These are phyloP conservation scores for Chlamydomonas sphaeroides DNA, from an alignment of 139 green algal genomes.

Conservation along the genomic window DNA sequence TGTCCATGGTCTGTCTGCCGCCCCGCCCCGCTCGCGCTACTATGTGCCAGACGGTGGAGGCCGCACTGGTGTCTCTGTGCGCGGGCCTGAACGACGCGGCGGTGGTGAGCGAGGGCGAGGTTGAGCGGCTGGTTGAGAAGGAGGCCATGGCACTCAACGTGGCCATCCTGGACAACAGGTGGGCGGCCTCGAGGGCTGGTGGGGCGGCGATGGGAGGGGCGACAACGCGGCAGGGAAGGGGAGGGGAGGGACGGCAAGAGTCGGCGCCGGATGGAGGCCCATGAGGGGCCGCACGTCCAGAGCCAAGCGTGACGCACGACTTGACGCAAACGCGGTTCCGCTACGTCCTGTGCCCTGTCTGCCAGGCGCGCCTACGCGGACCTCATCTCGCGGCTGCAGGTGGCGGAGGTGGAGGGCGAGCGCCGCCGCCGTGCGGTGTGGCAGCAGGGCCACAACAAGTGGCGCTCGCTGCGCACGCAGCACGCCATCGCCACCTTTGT, in stretches of 20 bases:
- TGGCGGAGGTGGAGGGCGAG: constrained; percentile 58
- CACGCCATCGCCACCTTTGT: constrained; percentile 63
- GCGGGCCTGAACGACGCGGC: constrained; percentile 61
- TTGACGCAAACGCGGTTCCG: too few relatives aligned
- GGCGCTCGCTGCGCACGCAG: constrained; percentile 65
- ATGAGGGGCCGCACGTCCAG: too few relatives aligned
- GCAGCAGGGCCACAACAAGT: constrained; percentile 53
- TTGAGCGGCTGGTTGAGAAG: constrained; percentile 69
- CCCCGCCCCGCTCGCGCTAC: background rate
- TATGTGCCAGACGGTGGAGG: background rate
- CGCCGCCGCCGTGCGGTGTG: constrained; percentile 47
- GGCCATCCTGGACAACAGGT: constrained; percentile 70
- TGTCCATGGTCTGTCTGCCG: background rate
- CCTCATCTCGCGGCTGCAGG: constrained; percentile 57
- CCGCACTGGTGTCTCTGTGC: constrained; percentile 37
- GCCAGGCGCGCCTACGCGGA: constrained; percentile 57
- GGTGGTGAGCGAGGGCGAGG: constrained; percentile 60
- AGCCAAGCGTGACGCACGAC: too few relatives aligned
- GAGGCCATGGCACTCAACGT: constrained; percentile 64
- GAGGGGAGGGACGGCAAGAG: too few relatives aligned
- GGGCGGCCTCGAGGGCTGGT: too few relatives aligned
- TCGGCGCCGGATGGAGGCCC: too few relatives aligned
- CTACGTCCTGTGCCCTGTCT: too few relatives aligned
- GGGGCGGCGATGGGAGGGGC: too few relatives aligned
- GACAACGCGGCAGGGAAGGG: too few relatives aligned